These are phyloP conservation scores for Geotrichum bryndzae DNA, from an alignment of 1,139 yeast genomes.

Conservation along the genomic window DNA sequence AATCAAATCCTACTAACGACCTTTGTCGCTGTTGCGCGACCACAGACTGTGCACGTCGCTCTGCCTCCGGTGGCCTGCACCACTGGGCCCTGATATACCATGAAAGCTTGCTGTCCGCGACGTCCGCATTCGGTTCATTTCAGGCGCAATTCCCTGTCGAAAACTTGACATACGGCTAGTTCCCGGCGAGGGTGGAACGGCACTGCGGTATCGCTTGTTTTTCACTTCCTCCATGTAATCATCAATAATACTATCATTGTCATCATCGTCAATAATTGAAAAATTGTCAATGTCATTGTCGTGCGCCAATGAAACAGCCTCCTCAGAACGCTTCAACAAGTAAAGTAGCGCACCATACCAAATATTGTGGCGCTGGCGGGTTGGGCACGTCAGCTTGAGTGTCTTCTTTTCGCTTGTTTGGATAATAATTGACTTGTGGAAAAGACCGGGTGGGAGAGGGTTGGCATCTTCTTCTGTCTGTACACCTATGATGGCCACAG, in stretches of 20 bases:
- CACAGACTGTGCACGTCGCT: conserved; percentile 2
- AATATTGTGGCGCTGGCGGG: conserved; percentile 80
- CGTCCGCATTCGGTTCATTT: conserved; percentile 23
- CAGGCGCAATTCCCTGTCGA: conserved; percentile 31
- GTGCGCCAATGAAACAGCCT: conserved; percentile 37
- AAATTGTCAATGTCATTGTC: not conserved
- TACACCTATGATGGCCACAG: conserved; percentile 75
- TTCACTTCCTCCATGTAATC: conserved; percentile 22
- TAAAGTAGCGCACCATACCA: conserved; percentile 86
- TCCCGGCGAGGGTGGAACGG: conserved; percentile 17
- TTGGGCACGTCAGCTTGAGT: conserved; percentile 79
- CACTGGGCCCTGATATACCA: not conserved
- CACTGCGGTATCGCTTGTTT: not conserved
- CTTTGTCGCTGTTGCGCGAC: conserved; percentile 4
- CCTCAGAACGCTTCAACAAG: conserved; percentile 62
- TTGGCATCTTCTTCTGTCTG: conserved; percentile 82
- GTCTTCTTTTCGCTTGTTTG: conserved; percentile 57
- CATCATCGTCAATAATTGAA: conserved; percentile 25
- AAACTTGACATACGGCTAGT: conserved; percentile 23
- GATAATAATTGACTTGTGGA: conserved; percentile 76
- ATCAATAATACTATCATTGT: conserved; percentile 16
- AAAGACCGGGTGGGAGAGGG: conserved; percentile 85
- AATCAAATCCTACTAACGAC: not conserved
- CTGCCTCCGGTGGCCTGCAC: not conserved
- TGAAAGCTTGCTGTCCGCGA: conserved; percentile 7